Conservation (phyloP, 805 yeast genomes). For the Sungouiozyma ichnusensis region DNA sequence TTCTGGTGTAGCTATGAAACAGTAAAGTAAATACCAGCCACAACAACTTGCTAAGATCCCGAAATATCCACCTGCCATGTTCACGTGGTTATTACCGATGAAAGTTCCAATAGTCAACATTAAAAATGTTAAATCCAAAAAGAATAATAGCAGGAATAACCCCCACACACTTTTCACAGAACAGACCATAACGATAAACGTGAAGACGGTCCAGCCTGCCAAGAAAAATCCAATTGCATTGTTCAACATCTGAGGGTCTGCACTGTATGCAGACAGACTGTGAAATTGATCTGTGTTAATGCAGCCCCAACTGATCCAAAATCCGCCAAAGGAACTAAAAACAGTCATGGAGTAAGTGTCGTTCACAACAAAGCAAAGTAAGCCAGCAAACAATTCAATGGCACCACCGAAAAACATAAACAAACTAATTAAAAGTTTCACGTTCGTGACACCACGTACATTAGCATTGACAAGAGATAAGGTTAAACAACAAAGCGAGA, state of each 20-base stretch:
- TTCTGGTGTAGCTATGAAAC: slow-evolving; percentile 47
- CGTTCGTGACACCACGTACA: slow-evolving; percentile 56
- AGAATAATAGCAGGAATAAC: slow-evolving; percentile 44
- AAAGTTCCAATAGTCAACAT: slow-evolving; percentile 42
- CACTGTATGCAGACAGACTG: slow-evolving; percentile 38
- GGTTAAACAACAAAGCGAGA: slow-evolving; percentile 48
- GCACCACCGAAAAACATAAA: slow-evolving; percentile 68
- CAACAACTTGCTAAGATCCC: slow-evolving; percentile 46
- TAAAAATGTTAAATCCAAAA: slow-evolving; percentile 45
- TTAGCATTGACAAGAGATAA: slow-evolving; percentile 52
- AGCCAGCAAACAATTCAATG: slow-evolving; percentile 60
- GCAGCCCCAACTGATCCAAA: slow-evolving; percentile 70
- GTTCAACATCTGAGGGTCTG: slow-evolving; percentile 33
- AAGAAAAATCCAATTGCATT: slow-evolving; percentile 50
- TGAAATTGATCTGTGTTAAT: slow-evolving; percentile 50
- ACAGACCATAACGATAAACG: slow-evolving; percentile 45
- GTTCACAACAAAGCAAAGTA: slow-evolving; percentile 67
- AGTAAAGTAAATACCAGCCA: slow-evolving; percentile 57
- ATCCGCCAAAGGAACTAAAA: slow-evolving; percentile 47
- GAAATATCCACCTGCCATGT: slow-evolving; percentile 52
- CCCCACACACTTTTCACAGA: slow-evolving; percentile 52
- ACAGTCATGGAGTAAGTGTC: slow-evolving; percentile 65
- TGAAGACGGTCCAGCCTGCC: slow-evolving; percentile 55
- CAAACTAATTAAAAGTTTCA: slow-evolving; percentile 52
- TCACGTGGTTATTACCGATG: slow-evolving; percentile 34